A percentile compares a stretch with the other conserved stretches of the same genome.
phyloP scores from a whole-genome alignment of 177 flowering plant species.

The Tripterygium wilfordii region DNA sequence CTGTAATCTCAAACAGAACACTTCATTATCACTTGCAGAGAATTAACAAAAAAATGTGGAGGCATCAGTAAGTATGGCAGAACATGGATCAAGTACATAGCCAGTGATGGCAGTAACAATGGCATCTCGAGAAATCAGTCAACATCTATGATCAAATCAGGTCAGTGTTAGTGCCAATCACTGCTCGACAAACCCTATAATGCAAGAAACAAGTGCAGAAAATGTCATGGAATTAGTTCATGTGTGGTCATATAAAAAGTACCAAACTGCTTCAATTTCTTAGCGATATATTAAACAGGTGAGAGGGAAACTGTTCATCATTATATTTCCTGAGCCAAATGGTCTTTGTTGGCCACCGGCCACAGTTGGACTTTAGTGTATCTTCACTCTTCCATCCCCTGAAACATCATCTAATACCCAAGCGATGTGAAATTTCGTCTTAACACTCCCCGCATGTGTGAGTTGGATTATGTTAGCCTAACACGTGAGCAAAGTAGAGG shows the following conservation, averaged over 20 bases:
- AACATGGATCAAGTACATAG: not conserved
- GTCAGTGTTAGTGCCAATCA: slow-evolving; percentile 1
- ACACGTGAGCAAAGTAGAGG: too few species aligned
- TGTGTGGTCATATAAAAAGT: not conserved
- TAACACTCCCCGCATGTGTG: too few species aligned
- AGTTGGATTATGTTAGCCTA: too few species aligned
- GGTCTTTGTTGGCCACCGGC: slow-evolving; percentile 1
- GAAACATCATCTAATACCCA: too few species aligned
- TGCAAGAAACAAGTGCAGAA: not conserved
- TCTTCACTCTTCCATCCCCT: slow-evolving; percentile 7
- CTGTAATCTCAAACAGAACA: not conserved
- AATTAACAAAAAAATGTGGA: not conserved
- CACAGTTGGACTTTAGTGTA: slow-evolving; percentile 5
- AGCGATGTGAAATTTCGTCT: too few species aligned
- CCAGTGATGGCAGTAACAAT: not conserved
- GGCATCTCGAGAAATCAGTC: not conserved
- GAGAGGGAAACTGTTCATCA: not conserved
- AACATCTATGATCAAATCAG: not conserved
- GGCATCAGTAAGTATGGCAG: not conserved
- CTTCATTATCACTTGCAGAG: not conserved
- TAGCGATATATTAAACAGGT: not conserved
- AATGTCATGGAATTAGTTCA: not conserved
- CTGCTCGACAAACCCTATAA: not conserved
- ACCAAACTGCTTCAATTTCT: not conserved
- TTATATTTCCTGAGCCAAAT: not conserved